A percentile compares a stretch with the other conserved stretches of the same genome.
phyloP scores from a whole-genome alignment of 1,139 yeast genomes.

The Lodderomyces parapsilosis region DNA sequence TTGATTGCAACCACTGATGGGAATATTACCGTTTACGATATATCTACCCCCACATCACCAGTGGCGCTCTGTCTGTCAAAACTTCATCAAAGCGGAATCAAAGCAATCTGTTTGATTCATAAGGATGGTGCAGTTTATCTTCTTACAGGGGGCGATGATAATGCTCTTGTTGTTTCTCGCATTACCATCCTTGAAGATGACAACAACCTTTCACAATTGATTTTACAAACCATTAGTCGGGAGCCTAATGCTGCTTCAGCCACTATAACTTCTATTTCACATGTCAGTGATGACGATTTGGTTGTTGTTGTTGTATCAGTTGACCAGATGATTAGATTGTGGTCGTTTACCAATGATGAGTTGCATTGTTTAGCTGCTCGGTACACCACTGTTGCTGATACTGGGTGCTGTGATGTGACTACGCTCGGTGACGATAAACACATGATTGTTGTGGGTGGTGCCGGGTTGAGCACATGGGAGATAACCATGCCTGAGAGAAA shows the following conservation, averaged over 20 bases:
- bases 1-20: conserved; percentile 84
- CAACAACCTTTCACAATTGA: conserved; percentile 10
- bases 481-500: background rate
- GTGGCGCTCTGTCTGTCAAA: conserved; percentile 16
- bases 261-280: conserved; percentile 68
- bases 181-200: no score
- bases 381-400: conserved; percentile 87
- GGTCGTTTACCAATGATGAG: conserved; percentile 43
- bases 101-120: conserved; percentile 39
- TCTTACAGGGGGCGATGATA: conserved; percentile 91
- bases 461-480: conserved; percentile 63
- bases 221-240: conserved; percentile 25
- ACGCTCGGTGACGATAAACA: conserved; percentile 20
- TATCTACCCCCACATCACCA: conserved; percentile 23
- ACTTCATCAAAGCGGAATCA: conserved; percentile 84
- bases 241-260: conserved; percentile 73
- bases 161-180: conserved; percentile 61
- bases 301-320: conserved; percentile 59
- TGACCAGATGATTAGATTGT: conserved; percentile 72
- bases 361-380: conserved; percentile 40
- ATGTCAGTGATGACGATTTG: conserved; percentile 19
- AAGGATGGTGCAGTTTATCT: conserved; percentile 28
- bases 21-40: conserved; percentile 58
- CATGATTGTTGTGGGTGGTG: conserved; percentile 62
- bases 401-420: conserved; percentile 64